These are phyloP conservation scores for Picochlorum costavermella DNA, from an alignment of 139 green algal species.

Conservation along the genomic window DNA sequence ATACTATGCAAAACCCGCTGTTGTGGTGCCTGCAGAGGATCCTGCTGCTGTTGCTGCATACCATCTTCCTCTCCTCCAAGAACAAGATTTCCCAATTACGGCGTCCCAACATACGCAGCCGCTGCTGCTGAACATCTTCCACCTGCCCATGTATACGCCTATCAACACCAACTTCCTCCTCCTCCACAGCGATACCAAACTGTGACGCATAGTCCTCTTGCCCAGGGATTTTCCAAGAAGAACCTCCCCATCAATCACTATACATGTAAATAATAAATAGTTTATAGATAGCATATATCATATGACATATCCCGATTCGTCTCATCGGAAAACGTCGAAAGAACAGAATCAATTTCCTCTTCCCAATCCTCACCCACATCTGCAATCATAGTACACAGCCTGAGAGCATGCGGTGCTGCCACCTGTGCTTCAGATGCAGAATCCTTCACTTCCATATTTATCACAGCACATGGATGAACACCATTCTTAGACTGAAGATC, in stretches of 20 bases:
- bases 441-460: constrained; percentile 14
- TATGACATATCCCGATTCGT: constrained; percentile 3
- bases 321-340: not conserved
- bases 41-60: too few species aligned
- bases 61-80: too few species aligned
- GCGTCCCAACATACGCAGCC: not conserved
- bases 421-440: not conserved
- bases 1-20: too few species aligned
- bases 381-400: constrained; percentile 6
- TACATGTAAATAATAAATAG: not conserved
- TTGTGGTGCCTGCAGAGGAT: too few species aligned
- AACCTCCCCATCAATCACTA: not conserved
- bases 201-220: not conserved
- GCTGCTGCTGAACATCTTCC: constrained; percentile 1
- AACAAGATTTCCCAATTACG: too few species aligned
- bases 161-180: not conserved
- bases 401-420: constrained; percentile 8
- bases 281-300: constrained; percentile 7
- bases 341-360: not conserved
- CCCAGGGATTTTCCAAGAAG: not conserved
- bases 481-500: not conserved
- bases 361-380: constrained; percentile 10
- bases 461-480: constrained; percentile 5
- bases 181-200: not conserved
- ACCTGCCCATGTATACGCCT: not conserved